phyloP scores from a whole-genome alignment of 768 basidiomycete genomes.

The Russula foetens region DNA sequence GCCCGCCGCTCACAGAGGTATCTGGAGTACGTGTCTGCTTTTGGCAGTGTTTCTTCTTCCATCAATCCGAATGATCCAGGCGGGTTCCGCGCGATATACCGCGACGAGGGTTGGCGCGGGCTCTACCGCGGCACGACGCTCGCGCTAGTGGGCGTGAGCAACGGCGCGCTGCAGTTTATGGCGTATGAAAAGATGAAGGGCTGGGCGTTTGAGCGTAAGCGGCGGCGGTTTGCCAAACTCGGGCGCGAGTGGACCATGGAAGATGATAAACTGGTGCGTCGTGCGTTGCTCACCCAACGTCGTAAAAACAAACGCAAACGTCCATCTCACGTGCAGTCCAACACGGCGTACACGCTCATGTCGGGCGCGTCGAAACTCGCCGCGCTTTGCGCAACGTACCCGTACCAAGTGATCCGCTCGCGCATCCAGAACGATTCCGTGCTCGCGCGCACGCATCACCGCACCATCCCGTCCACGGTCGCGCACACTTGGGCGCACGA shows the following conservation, averaged over 20 bases:
- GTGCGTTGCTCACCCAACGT: background rate
- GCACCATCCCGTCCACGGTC: slow-evolving; percentile 76
- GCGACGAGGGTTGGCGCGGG: slow-evolving; percentile 67
- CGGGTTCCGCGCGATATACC: slow-evolving; percentile 64
- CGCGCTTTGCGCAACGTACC: slow-evolving; percentile 83
- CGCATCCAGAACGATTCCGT: slow-evolving; percentile 70
- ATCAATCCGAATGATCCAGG: slow-evolving; percentile 31
- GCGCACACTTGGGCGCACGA: slow-evolving; percentile 74
- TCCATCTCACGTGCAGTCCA: slow-evolving; percentile 50
- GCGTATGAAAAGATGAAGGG: slow-evolving; percentile 93
- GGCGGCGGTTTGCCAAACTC: slow-evolving; percentile 46
- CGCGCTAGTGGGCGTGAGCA: slow-evolving; percentile 87
- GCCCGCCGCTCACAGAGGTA: slow-evolving; percentile 66
- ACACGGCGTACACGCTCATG: slow-evolving; percentile 85
- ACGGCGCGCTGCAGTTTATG: slow-evolving; percentile 94
- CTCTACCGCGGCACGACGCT: slow-evolving; percentile 83
- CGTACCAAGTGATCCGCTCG: slow-evolving; percentile 94
- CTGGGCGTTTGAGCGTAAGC: slow-evolving; percentile 78
- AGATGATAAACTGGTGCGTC: slow-evolving; percentile 78
- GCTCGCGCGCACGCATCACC: slow-evolving; percentile 49
- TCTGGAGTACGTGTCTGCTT: slow-evolving; percentile 51
- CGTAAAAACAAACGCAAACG: background rate
- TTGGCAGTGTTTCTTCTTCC: background rate
- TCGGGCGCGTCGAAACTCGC: slow-evolving; percentile 84
- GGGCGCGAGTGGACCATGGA: slow-evolving; percentile 61